These are phyloP conservation scores for Aspergillus bertholletiae DNA, from an alignment of 495 filamentous ascomycete species.

Conservation along the genomic window DNA sequence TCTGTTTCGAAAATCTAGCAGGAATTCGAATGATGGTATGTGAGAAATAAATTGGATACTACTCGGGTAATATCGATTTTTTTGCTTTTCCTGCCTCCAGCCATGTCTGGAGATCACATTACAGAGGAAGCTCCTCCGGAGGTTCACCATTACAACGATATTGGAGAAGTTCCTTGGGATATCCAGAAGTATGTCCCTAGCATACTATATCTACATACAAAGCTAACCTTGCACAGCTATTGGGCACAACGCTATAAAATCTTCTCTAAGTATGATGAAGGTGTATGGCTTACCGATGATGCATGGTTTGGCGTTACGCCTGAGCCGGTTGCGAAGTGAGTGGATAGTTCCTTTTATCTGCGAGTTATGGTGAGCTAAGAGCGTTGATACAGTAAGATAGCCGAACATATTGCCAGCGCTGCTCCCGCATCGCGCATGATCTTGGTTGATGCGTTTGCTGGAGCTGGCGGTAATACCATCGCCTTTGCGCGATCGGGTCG, in stretches of 20 bases:
- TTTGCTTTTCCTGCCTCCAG: neutral
- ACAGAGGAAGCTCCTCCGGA: constrained; percentile 37
- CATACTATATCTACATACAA: neutral
- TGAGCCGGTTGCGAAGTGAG: constrained; percentile 80
- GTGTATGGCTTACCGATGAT: constrained; percentile 84
- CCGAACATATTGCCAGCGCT: constrained; percentile 59
- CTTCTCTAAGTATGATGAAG: constrained; percentile 77
- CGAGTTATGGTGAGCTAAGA: neutral
- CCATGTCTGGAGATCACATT: constrained; percentile 29
- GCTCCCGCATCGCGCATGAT: constrained; percentile 50
- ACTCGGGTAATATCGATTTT: neutral
- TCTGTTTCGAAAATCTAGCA: neutral
- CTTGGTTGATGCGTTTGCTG: constrained; percentile 84
- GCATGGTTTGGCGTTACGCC: constrained; percentile 97
- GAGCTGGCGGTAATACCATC: constrained; percentile 92
- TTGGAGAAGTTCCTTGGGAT: constrained; percentile 67
- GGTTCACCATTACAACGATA: constrained; percentile 59
- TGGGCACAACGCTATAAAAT: constrained; percentile 82
- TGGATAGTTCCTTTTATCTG: neutral
- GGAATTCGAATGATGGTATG: neutral
- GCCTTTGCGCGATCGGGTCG: constrained; percentile 76
- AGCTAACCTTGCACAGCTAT: constrained; percentile 56
- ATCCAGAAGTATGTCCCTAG: constrained; percentile 60
- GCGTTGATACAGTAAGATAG: constrained; percentile 60
- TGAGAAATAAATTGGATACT: constrained; percentile 7